These are phyloP conservation scores for Kwoniella pini DNA, from an alignment of 768 basidiomycete genomes.

Conservation along the genomic window DNA sequence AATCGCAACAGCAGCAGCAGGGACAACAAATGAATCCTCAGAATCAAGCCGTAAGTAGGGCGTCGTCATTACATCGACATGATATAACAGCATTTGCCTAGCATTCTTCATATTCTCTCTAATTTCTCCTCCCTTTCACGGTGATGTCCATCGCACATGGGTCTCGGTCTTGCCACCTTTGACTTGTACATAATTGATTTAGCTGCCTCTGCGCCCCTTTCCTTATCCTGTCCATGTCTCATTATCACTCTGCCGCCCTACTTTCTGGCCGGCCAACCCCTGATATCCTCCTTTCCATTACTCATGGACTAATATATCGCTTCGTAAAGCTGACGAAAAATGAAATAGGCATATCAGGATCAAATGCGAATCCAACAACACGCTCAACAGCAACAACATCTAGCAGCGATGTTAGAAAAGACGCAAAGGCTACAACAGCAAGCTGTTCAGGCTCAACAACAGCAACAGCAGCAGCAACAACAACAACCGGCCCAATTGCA, in stretches of 20 bases:
- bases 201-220: background rate
- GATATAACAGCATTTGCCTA: too few relatives aligned
- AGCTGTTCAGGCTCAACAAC: conserved; percentile 19
- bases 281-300: background rate
- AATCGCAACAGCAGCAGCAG: conserved; percentile 4
- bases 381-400: conserved; percentile 27
- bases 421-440: conserved; percentile 27
- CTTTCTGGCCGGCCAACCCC: background rate
- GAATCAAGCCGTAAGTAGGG: conserved; percentile 19
- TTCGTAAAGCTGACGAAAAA: too few relatives aligned
- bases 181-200: too few relatives aligned
- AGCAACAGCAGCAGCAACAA: conserved; percentile 5
- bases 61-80: too few relatives aligned
- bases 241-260: background rate
- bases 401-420: conserved; percentile 25
- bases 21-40: conserved; percentile 15
- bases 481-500: background rate
- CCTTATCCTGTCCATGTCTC: background rate
- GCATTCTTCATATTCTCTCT: too few relatives aligned
- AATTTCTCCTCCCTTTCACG: too few relatives aligned
- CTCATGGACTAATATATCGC: too few relatives aligned
- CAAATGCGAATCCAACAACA: conserved; percentile 28
- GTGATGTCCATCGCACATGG: background rate
- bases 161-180: background rate
- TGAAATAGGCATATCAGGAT: conserved; percentile 11